A percentile compares a stretch with the other conserved stretches of the same genome.
These are phyloP conservation scores for Sporothrix dimorphospora DNA, from an alignment of 2,329 filamentous ascomycete genomes.

Conservation along the genomic window DNA sequence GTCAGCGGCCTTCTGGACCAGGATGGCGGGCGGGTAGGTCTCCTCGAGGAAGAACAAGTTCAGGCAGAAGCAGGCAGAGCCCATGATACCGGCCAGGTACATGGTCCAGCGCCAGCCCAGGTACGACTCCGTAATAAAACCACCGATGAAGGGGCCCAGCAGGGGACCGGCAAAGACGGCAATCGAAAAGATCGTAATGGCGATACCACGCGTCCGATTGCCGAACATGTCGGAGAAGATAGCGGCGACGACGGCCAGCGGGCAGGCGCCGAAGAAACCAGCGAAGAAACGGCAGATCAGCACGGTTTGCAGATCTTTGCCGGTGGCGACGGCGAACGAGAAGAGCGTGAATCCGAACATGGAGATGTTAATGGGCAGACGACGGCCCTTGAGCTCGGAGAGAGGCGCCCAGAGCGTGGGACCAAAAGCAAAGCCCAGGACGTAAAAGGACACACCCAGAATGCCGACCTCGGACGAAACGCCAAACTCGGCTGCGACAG, in stretches of 20 bases:
- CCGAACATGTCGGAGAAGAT: conserved; percentile 75
- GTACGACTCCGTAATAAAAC: conserved; percentile 64
- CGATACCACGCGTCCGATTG: conserved; percentile 62
- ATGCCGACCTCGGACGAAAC: conserved; percentile 66
- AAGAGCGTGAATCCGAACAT: conserved; percentile 73
- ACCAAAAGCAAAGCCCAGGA: conserved; percentile 72
- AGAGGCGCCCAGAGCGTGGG: conserved; percentile 74
- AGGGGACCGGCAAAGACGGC: conserved; percentile 69
- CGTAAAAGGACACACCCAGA: conserved; percentile 69
- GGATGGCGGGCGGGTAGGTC: conserved; percentile 70
- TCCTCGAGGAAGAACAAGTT: conserved; percentile 67
- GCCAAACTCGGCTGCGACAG: conserved; percentile 60
- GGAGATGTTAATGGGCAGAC: conserved; percentile 61
- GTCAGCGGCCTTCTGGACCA: conserved; percentile 63
- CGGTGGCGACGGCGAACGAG: conserved; percentile 65
- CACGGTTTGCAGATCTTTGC: conserved; percentile 70
- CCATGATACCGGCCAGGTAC: conserved; percentile 66
- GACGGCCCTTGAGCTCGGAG: conserved; percentile 71
- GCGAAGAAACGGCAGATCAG: conserved; percentile 73
- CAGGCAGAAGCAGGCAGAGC: conserved; percentile 60
- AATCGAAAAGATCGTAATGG: conserved; percentile 62
- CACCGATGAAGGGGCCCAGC: conserved; percentile 69
- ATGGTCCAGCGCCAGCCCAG: conserved; percentile 76
- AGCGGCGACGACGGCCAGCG: conserved; percentile 69
- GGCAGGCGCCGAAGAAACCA: conserved; percentile 72